Percentiles rank a stretch among this genome's conserved stretches.
Evolutionary conservation across 192 early-diverging fungal species (phyloP).

Genomic region (Phlyctochytrium bullatum): DNA sequence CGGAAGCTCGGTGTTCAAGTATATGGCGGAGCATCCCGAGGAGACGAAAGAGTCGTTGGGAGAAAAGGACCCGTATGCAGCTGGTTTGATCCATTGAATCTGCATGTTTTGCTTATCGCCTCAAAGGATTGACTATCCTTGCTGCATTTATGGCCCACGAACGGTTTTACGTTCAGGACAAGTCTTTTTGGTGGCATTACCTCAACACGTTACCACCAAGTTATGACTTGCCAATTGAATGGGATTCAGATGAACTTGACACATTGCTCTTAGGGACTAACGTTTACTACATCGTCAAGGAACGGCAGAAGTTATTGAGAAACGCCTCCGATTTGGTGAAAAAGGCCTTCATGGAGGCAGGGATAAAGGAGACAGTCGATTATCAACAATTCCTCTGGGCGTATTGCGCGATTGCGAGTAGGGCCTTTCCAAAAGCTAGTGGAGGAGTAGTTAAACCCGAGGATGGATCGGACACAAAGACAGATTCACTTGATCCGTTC

Average conservation of each 20-base stretch:
- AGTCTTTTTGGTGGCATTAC: conserved; percentile 44
- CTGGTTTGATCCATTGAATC: neutral
- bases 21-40: conserved; percentile 18
- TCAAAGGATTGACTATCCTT: conserved; percentile 28
- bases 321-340: conserved; percentile 15
- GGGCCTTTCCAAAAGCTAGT: conserved; percentile 41
- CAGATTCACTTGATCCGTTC: conserved; percentile 4
- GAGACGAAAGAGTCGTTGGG: neutral
- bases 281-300: conserved; percentile 30
- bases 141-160: conserved; percentile 41
- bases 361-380: neutral
- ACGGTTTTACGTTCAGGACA: conserved; percentile 11
- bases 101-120: neutral
- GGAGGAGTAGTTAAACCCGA: conserved; percentile 11
- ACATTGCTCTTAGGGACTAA: conserved; percentile 33
- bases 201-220: conserved; percentile 33
- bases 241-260: conserved; percentile 29
- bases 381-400: conserved; percentile 40
- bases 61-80: neutral
- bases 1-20: conserved; percentile 11
- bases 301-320: conserved; percentile 28
- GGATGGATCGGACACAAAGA: conserved; percentile 8
- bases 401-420: conserved; percentile 39
- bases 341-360: conserved; percentile 19
- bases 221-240: conserved; percentile 43